Evolutionary conservation across 139 green algal species (phyloP).

Genomic region (Volvox reticuliferus): DNA sequence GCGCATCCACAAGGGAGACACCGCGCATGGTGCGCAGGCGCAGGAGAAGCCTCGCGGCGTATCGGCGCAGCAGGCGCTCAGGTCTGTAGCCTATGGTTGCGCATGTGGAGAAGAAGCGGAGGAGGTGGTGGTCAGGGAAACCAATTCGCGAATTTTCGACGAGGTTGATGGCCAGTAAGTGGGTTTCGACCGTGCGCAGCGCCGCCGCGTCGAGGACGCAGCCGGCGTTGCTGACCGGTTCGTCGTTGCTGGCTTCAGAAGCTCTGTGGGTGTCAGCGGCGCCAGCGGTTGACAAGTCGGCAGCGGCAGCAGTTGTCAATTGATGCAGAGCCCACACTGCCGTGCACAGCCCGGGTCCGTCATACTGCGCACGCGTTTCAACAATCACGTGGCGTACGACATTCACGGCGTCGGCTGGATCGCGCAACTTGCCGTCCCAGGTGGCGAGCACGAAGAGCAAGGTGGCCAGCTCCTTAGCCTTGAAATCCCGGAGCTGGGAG

Average conservation of each 20-base stretch:
- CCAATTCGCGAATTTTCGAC: not conserved
- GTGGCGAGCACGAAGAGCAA: constrained; percentile 8
- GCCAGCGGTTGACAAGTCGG: not conserved
- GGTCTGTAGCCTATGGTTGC: not conserved
- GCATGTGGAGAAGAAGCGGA: constrained; percentile 28
- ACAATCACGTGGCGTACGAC: constrained; percentile 2
- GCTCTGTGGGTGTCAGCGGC: not conserved
- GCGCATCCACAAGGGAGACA: not conserved
- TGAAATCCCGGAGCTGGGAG: not conserved
- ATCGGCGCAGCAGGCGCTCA: not conserved
- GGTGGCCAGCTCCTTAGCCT: constrained; percentile 25
- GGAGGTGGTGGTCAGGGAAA: constrained; percentile 12
- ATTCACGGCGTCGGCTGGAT: not conserved
- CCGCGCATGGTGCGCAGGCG: not conserved
- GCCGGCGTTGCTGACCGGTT: not conserved
- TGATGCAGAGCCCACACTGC: constrained; percentile 18
- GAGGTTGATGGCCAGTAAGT: not conserved
- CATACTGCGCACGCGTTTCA: not conserved
- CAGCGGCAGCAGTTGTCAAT: constrained; percentile 1
- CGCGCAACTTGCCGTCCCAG: not conserved
- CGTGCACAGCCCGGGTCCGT: constrained; percentile 3
- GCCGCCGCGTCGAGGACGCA: not conserved
- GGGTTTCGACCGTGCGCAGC: constrained; percentile 2
- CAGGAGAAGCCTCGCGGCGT: not conserved
- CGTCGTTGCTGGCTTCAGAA: not conserved